Evolutionary conservation across 345 rosid species (phyloP).

Genomic region (Firmiana major): DNA sequence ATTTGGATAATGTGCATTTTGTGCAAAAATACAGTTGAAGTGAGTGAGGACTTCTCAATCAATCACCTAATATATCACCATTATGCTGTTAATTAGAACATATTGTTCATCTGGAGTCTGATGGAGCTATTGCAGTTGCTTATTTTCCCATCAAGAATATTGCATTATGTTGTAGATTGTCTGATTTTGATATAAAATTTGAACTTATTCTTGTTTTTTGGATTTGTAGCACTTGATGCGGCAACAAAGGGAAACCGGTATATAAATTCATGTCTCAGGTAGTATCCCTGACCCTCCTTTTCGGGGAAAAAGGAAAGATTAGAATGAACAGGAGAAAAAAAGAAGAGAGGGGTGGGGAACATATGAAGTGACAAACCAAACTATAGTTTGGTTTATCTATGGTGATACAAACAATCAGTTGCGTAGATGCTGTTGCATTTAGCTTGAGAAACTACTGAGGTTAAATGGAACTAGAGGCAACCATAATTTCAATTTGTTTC

Average conservation of each 20-base stretch:
- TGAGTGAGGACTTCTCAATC: background rate
- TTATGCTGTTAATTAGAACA: background rate
- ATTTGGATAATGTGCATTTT: conserved; percentile 8
- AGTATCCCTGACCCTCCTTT: background rate
- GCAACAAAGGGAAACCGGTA: conserved; percentile 87
- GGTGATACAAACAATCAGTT: background rate
- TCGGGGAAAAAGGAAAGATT: background rate
- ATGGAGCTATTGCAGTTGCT: background rate
- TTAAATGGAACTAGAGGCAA: background rate
- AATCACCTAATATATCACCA: background rate
- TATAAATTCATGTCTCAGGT: conserved; percentile 94
- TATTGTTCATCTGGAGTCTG: background rate
- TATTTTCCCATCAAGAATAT: background rate
- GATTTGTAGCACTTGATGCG: conserved; percentile 67
- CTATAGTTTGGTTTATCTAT: background rate
- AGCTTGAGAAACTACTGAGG: background rate
- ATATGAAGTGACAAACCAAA: background rate
- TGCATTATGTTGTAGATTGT: background rate
- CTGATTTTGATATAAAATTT: background rate
- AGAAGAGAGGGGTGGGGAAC: background rate
- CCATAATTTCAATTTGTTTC: background rate
- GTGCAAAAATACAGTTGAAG: background rate
- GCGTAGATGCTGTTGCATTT: background rate
- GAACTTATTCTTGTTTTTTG: conserved; percentile 2
- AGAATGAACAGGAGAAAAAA: background rate